Evolutionary conservation across 257 asterid genomes (phyloP), one percentile per base, ranked within the genome.

Genomic region (Capsicum chinense): DNA sequence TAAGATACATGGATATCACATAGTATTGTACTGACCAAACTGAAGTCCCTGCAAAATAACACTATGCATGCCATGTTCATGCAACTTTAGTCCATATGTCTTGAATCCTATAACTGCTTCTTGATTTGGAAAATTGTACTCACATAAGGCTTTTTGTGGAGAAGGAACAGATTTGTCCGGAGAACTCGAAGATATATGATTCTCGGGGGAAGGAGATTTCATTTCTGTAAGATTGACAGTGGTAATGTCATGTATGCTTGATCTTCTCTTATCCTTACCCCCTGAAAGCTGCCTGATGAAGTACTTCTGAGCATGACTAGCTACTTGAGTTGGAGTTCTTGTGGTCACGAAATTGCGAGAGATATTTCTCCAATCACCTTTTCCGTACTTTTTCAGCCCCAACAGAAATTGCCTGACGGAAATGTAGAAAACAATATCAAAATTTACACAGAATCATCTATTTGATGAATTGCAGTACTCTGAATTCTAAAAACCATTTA

Each of bases 311-410:
- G 99, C 99, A 81, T 95, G 99, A 59, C 99, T 95, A 0, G 99
- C 99, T 0, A 95, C 99, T 83, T 95, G 99, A 11, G 98, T 95
- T 17, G 98, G 97, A 6, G 99, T 94, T 85, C 99, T 88, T 7
- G 96, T 88, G 13, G 94, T 92, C 87, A 94, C 99, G 47, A 92
- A 94, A 83, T 94, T 92, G 33, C 95, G 92, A 2, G 99, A 93
- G 4, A 95, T 95, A 64, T 92, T 95, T 71, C 99, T 83, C 99
- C 99, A 95, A 79, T 94, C 99, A n/a, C 99, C 99, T 83, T 95
- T 95, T 5, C 98, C 99, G 79, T 93, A 95, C 91, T 94, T 94
- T 68, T 94, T 94, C 56, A 95, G 89, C 52, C 99, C 99, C 94
- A 93, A 57, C 89, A 96, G 85, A 88, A 96, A 96, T 59, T 89